Conservation (phyloP, 208 protist genomes). For the Leishmania gerbilli region DNA sequence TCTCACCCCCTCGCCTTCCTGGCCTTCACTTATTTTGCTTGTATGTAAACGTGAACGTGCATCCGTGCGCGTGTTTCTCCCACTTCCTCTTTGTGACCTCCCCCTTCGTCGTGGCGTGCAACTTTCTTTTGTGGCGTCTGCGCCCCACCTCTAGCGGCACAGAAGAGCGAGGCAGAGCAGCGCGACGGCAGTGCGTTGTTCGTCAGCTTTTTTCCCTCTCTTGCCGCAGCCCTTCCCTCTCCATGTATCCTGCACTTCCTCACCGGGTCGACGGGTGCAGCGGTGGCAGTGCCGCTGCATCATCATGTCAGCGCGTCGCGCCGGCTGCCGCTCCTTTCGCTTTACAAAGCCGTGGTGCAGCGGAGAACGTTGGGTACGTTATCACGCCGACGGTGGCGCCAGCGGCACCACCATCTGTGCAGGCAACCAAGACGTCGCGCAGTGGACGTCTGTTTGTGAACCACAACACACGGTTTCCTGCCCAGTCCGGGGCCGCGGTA, state of each 20-base stretch:
- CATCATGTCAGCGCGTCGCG: background rate
- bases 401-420: background rate
- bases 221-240: background rate
- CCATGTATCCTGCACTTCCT: conserved; percentile 27
- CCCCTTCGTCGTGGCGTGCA: background rate
- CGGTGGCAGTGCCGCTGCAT: background rate
- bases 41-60: background rate
- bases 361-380: background rate
- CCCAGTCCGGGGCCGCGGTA: background rate
- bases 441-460: conserved; percentile 25
- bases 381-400: conserved; percentile 4
- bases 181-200: background rate
- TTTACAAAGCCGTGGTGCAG: background rate
- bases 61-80: background rate
- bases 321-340: background rate
- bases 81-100: background rate
- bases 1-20: background rate
- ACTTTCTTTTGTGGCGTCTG: background rate
- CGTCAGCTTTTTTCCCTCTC: background rate
- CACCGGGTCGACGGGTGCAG: conserved; percentile 11
- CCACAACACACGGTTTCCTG: conserved; percentile 13
- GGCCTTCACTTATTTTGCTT: background rate
- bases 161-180: background rate
- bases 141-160: background rate
- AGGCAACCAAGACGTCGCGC: conserved; percentile 6